Evolutionary conservation across 2,329 filamentous ascomycete genomes (phyloP), one percentile per base, ranked within the genome.

Genomic region (Tympanopsis confertula): DNA sequence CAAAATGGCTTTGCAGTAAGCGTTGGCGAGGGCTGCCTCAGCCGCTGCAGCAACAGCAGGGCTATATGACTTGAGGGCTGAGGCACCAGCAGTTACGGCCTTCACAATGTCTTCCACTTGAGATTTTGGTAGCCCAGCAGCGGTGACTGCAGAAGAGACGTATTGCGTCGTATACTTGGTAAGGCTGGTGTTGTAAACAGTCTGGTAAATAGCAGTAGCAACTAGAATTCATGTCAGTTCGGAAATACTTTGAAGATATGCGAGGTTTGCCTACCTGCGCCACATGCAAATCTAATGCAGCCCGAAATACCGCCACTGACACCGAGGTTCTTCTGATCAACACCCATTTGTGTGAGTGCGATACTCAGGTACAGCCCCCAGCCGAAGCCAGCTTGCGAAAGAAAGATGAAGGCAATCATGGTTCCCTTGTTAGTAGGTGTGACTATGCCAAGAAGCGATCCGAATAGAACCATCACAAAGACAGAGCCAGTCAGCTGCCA

Each of bases 261-360:
- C 4, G 14, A 35, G 17, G n/a, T 28, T 10, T 28, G 44, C 41
- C 5, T 45, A 29, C 7, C 42, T 3, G 48, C 45, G n/a, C 50
- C 49, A 47, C 29, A 47, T 50, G 12, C 47, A 42, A 24, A 45
- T 48, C 44, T 53, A 39, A 30, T 46, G 56, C 54, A 10, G 7
- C 22, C 22, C 7, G 22, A 26, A n/a, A 65, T 52, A 35, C 61
- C 64, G 24, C 62, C 62, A 29, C 53, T 54, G 13, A 65, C 58
- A 13, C 66, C 66, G 0, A 69, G 54, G 36, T 68, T 62, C 14
- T 61, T 55, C 42, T 70, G 67, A 19, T 63, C 57, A 3, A 65
- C 63, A n/a, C 64, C 65, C 40, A 68, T 60, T 45, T 69, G 66
- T 4, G 61, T 64, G 42, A 65, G 61, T 2, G 65, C 62, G 43